A percentile compares a stretch with the other conserved stretches of the same genome.
Conservation (phyloP, 495 filamentous ascomycete species). For the Podospora conica region DNA sequence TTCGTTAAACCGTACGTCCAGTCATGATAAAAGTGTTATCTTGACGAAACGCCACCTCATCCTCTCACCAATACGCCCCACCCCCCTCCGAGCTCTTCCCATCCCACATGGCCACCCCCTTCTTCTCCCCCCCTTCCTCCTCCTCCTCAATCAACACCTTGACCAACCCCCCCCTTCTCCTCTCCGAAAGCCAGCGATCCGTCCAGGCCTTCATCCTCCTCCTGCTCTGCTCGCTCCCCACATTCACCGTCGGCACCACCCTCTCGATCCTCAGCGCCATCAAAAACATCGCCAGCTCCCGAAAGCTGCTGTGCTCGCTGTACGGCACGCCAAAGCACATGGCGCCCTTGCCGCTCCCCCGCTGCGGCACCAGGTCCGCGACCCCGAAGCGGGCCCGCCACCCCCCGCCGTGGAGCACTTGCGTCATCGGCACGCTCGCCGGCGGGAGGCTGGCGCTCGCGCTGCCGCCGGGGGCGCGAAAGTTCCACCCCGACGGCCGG, state of each 20-base stretch:
- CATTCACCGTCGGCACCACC: conserved; percentile 91
- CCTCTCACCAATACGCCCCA: conserved; percentile 38
- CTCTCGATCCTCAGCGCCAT: conserved; percentile 80
- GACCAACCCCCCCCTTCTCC: conserved; percentile 72
- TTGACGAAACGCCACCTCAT: neutral
- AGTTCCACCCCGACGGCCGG: conserved; percentile 87
- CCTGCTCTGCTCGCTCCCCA: conserved; percentile 56
- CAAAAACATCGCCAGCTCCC: conserved; percentile 89
- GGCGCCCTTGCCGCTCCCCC: conserved; percentile 68
- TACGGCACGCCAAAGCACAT: conserved; percentile 91
- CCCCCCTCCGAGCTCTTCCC: conserved; percentile 38
- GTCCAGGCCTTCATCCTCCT: conserved; percentile 88
- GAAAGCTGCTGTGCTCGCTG: conserved; percentile 87
- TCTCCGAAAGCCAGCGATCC: conserved; percentile 80
- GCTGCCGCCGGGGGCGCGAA: conserved; percentile 47
- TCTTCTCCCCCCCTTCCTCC: conserved; percentile 25
- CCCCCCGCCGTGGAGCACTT: conserved; percentile 62
- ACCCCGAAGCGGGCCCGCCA: conserved; percentile 67
- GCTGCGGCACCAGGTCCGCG: conserved; percentile 64
- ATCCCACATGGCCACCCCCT: conserved; percentile 30
- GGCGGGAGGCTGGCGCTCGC: conserved; percentile 31
- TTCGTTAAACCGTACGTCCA: neutral
- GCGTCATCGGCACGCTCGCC: conserved; percentile 32
- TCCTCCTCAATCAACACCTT: conserved; percentile 36
- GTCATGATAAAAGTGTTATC: neutral